phyloP scores from a whole-genome alignment of 345 rosid genomes.

The Erucastrum elatum region DNA sequence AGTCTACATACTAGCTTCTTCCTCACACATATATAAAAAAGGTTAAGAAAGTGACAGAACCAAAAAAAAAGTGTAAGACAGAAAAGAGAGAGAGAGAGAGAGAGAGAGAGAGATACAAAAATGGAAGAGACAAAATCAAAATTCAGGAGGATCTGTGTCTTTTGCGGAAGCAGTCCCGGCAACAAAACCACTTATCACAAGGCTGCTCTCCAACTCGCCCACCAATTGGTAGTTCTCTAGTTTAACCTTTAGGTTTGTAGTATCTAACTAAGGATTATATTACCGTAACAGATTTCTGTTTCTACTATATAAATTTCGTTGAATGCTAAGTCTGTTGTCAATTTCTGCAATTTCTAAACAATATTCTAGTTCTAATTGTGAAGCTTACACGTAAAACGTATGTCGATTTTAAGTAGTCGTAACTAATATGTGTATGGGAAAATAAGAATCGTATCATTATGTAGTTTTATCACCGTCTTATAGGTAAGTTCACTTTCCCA shows the following conservation, averaged over 20 bases:
- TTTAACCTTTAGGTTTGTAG: not conserved
- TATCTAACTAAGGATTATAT: not conserved
- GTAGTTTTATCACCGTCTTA: not conserved
- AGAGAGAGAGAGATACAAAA: not conserved
- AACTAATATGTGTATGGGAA: not conserved
- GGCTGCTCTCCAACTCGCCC: constrained; percentile 42
- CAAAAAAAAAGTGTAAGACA: not conserved
- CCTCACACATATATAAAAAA: constrained; percentile 11
- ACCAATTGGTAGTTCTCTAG: constrained; percentile 30
- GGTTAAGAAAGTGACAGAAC: constrained; percentile 33
- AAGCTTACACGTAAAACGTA: constrained; percentile 1
- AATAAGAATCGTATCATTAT: not conserved
- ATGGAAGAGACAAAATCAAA: constrained; percentile 41
- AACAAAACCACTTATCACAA: constrained; percentile 40
- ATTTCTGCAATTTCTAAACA: not conserved
- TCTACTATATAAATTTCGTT: not conserved
- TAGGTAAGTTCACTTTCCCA: not conserved
- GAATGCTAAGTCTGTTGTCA: not conserved
- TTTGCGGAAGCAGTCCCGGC: constrained; percentile 42
- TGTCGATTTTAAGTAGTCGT: not conserved
- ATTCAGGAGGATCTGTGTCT: constrained; percentile 44
- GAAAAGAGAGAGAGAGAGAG: constrained; percentile 30
- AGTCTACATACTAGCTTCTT: constrained; percentile 16
- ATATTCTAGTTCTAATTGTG: not conserved
- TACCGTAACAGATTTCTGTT: not conserved